Conservation (phyloP, 345 rosid species). For the Lepidium sativum region DNA sequence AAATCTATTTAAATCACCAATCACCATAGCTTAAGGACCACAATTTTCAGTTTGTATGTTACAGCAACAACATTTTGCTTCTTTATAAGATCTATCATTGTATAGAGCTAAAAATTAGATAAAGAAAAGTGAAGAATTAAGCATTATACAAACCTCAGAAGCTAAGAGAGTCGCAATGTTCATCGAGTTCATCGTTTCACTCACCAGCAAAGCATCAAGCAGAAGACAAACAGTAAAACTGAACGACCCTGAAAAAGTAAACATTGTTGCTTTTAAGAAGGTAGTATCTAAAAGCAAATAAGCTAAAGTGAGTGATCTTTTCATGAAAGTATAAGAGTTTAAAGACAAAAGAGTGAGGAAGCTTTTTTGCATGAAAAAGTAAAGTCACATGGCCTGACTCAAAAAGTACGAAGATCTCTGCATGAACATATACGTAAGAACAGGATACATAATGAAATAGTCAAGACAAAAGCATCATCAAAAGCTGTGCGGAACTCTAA, state of each 20-base stretch:
- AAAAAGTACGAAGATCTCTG: constrained; percentile 29
- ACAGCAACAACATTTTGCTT: constrained; percentile 6
- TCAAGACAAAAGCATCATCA: constrained; percentile 28
- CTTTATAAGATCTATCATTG: neutral
- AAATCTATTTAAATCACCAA: neutral
- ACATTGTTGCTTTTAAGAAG: constrained; percentile 31
- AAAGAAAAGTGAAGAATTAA: neutral
- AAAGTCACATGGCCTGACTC: constrained; percentile 30
- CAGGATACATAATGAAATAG: constrained; percentile 19
- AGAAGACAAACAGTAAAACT: constrained; percentile 19
- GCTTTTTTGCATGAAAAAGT: constrained; percentile 35
- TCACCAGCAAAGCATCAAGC: constrained; percentile 20
- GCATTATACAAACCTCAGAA: constrained; percentile 7
- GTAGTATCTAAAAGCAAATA: constrained; percentile 15
- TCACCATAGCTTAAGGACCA: neutral
- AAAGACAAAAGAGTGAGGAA: constrained; percentile 24
- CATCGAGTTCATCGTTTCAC: neutral
- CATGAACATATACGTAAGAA: constrained; percentile 35
- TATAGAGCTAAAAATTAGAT: neutral
- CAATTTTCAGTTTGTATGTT: neutral
- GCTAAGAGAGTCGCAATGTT: constrained; percentile 5
- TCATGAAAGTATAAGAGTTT: constrained; percentile 25
- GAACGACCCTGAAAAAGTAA: constrained; percentile 18
- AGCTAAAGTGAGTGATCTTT: constrained; percentile 22
- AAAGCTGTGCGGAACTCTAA: constrained; percentile 28